phyloP scores from a whole-genome alignment of 1,139 yeast genomes.

The Nakaseomyces sp. region DNA sequence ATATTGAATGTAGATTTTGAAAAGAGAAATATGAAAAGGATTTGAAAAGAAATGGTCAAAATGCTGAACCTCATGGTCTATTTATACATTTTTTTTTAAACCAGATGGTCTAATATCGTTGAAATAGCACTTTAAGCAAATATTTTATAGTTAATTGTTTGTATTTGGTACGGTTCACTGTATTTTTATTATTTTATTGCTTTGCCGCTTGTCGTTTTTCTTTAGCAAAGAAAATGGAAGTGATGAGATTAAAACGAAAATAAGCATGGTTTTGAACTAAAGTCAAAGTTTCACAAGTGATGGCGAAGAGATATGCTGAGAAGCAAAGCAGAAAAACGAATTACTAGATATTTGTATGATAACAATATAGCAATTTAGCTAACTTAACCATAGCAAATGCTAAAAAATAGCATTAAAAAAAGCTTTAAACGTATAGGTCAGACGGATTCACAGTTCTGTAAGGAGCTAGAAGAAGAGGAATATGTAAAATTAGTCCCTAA shows the following conservation, averaged over 20 bases:
- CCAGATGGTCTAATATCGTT: too few species aligned
- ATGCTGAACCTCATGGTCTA: too few species aligned
- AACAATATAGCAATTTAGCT: too few species aligned
- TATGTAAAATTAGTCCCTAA: not conserved
- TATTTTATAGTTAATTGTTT: not conserved
- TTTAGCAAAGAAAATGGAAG: not conserved
- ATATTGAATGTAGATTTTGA: too few species aligned
- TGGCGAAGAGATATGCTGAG: too few species aligned
- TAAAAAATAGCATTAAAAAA: not conserved
- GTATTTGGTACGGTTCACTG: too few species aligned
- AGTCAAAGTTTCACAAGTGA: not conserved
- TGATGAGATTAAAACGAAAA: not conserved
- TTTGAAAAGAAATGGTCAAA: too few species aligned
- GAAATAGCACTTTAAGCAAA: not conserved
- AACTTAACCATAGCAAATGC: not conserved
- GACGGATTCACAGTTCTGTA: not conserved
- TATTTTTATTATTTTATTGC: not conserved
- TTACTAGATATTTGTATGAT: too few species aligned
- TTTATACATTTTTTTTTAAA: too few species aligned
- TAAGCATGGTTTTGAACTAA: not conserved
- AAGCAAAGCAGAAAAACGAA: too few species aligned
- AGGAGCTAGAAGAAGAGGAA: not conserved
- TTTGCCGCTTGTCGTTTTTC: not conserved
- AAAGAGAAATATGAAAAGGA: too few species aligned
- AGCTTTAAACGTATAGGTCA: not conserved